phyloP scores from a whole-genome alignment of 805 yeast species.

The Maudiozyma turicensis region DNA sequence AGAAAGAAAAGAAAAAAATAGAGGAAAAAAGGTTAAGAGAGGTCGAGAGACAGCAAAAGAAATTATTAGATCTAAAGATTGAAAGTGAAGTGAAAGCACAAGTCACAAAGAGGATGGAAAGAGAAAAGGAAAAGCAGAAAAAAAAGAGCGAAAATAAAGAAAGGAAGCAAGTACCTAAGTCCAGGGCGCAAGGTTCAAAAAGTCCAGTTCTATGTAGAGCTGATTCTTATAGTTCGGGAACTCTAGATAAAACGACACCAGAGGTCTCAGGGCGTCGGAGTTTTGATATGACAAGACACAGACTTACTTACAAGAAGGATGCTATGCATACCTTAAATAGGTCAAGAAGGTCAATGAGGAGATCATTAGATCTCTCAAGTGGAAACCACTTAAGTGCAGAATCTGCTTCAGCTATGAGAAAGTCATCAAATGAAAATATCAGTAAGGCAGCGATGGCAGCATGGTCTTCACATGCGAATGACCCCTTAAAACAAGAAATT shows the following conservation, averaged over 20 bases:
- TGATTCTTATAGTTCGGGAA: background rate
- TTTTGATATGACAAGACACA: conserved; percentile 1
- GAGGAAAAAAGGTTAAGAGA: conserved; percentile 9
- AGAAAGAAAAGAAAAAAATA: conserved; percentile 6
- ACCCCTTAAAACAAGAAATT: background rate
- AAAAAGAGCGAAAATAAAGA: background rate
- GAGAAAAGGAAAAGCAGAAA: conserved; percentile 10
- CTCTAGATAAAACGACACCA: background rate
- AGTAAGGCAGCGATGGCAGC: conserved; percentile 7
- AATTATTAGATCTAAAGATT: conserved; percentile 15
- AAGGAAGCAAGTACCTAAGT: background rate
- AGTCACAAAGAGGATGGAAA: conserved; percentile 12
- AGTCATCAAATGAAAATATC: conserved; percentile 1
- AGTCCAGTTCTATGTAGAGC: background rate
- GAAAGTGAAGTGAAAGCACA: conserved; percentile 21
- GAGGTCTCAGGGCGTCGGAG: background rate
- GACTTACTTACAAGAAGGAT: background rate
- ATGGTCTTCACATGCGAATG: conserved; percentile 4
- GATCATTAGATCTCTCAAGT: background rate
- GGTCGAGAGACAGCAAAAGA: conserved; percentile 13
- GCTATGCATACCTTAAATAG: background rate
- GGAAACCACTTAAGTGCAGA: background rate
- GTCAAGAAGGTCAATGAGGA: background rate
- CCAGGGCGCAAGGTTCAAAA: background rate
- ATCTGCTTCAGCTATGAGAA: background rate